phyloP scores from a whole-genome alignment of 2,329 filamentous ascomycete genomes.

The Ascosphaera pollenicola region DNA sequence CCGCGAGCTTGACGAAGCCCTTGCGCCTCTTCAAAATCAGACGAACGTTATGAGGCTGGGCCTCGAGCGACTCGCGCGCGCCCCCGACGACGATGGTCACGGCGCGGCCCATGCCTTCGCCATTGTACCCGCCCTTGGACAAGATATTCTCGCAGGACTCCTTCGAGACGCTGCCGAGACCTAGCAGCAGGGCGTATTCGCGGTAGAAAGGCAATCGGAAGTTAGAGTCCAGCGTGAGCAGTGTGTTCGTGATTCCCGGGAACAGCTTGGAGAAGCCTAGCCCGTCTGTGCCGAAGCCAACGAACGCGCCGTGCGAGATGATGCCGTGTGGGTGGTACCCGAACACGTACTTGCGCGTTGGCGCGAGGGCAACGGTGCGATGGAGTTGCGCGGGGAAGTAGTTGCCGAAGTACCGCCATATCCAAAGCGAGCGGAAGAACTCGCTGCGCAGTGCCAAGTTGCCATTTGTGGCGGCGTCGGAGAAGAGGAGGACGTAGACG shows the following conservation, averaged over 20 bases:
- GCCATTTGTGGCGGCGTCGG: constrained; percentile 55
- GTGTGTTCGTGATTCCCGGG: constrained; percentile 81
- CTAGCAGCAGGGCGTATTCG: constrained; percentile 80
- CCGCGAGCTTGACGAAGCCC: constrained; percentile 83
- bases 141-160: constrained; percentile 82
- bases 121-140: constrained; percentile 52
- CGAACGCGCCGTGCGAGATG: constrained; percentile 90
- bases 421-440: constrained; percentile 45
- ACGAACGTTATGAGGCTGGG: constrained; percentile 52
- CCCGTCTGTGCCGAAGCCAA: constrained; percentile 74
- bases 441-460: constrained; percentile 52
- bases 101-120: constrained; percentile 74
- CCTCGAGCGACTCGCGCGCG: constrained; percentile 76
- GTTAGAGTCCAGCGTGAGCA: constrained; percentile 87
- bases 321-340: constrained; percentile 97
- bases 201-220: constrained; percentile 86
- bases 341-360: constrained; percentile 83
- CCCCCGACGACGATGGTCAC: constrained; percentile 93
- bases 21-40: constrained; percentile 68
- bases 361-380: constrained; percentile 56
- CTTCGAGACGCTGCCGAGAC: constrained; percentile 69
- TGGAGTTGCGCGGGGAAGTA: constrained; percentile 85
- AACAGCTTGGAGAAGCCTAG: constrained; percentile 73
- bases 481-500: constrained; percentile 55
- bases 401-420: constrained; percentile 77